A percentile compares a stretch with the other conserved stretches of the same genome.
Evolutionary conservation across 148 eudicot genomes (phyloP).

Genomic region (Cornus controversa): DNA sequence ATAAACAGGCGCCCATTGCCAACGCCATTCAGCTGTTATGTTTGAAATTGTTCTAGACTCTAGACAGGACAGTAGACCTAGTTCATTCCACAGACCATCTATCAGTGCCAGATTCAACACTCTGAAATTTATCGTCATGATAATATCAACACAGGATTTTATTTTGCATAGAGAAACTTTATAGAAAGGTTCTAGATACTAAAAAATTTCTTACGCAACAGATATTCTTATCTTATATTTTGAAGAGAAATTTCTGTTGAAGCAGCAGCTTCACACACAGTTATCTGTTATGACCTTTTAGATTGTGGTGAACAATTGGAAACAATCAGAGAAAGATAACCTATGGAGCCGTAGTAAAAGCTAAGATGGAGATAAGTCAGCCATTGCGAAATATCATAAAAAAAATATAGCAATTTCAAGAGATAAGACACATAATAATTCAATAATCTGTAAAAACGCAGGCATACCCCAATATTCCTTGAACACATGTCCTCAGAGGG

Average conservation of each 20-base stretch:
- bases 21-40: not conserved
- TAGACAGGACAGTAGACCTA: too few species aligned
- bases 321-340: not conserved
- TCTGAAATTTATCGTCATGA: not conserved
- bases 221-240: not conserved
- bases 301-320: not conserved
- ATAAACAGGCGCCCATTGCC: not conserved
- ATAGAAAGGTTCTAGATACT: too few species aligned
- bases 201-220: not conserved
- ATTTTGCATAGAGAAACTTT: not conserved
- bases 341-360: not conserved
- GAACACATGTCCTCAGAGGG: slow-evolving; percentile 29
- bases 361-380: not conserved
- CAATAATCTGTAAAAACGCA: not conserved
- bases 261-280: not conserved
- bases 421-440: too few species aligned
- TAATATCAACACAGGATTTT: not conserved
- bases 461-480: slow-evolving; percentile 46
- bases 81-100: not conserved
- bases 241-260: not conserved
- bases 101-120: not conserved
- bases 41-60: too few species aligned
- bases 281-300: too few species aligned
- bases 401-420: not conserved
- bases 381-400: not conserved